These are phyloP conservation scores for Lodderomyces jiufengensis DNA, from an alignment of 1,139 yeast species.

Conservation along the genomic window DNA sequence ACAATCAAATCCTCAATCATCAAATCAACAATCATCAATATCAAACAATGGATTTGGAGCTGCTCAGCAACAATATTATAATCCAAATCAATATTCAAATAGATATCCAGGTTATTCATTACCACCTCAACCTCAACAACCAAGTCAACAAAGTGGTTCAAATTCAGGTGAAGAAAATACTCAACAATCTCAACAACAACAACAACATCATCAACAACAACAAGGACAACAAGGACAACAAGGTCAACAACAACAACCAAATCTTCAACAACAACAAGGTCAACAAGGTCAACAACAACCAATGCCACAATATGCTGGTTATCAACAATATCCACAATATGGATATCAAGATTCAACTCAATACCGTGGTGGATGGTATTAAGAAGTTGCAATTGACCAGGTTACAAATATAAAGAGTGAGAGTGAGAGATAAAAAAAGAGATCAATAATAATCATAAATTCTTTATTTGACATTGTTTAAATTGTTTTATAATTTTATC, in stretches of 20 bases:
- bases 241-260: slow-evolving; percentile 19
- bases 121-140: slow-evolving; percentile 25
- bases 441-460: too few species aligned
- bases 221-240: slow-evolving; percentile 1
- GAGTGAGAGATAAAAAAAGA: too few species aligned
- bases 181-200: slow-evolving; percentile 3
- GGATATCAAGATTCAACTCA: slow-evolving; percentile 46
- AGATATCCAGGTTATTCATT: slow-evolving; percentile 39
- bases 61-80: slow-evolving; percentile 23
- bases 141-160: slow-evolving; percentile 12
- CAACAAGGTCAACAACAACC: slow-evolving; percentile 26
- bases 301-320: slow-evolving; percentile 43
- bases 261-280: slow-evolving; percentile 17
- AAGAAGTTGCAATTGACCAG: slow-evolving; percentile 7
- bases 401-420: too few species aligned
- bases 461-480: too few species aligned
- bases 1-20: slow-evolving; percentile 6
- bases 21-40: slow-evolving; percentile 10
- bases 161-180: too few species aligned
- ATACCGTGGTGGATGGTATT: slow-evolving; percentile 39
- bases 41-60: slow-evolving; percentile 16
- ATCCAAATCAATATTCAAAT: slow-evolving; percentile 35
- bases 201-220: slow-evolving; percentile 3
- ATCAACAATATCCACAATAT: slow-evolving; percentile 51
- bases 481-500: too few species aligned